Base-by-base conservation (phyloP, 192 early-diverging fungal species). In the Coemansia umbellata region DNA sequence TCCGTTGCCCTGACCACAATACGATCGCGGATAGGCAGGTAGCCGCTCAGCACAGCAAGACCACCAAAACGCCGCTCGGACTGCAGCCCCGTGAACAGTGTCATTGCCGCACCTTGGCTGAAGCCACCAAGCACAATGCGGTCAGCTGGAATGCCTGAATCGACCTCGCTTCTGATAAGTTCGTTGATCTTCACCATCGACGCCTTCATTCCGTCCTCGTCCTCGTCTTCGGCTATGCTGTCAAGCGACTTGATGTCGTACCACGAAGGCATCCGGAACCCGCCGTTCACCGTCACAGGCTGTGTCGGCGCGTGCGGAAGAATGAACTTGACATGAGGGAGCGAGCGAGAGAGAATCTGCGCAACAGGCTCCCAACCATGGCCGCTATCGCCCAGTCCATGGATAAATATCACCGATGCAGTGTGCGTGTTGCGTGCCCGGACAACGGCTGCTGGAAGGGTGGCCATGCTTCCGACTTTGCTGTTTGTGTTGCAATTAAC, bases 81-180 rank as follows among this genome's bases (percentile, higher is more conserved):
- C 24, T 86, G 85, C 54, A 95, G 62, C 4, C 78, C 83, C 8
- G 82, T 81, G 50, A 89, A 63, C 33, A 95, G 65, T 9, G 87
- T 47, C 75, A 93, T 79, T 0, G 87, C 93, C n/a, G 80, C 78
- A 35, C 87, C 92, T 69, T 98, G 96, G 18, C 92, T 94, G 55
- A 98, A 98, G 0, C 96, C 96, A 45, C 91, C 93, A 14, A 98
- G 37, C 31, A 97, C 84, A 39, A 98, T 98, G 14, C 91, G 81
- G 31, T 85, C 69, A 5, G 91, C 66, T 2, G 89, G 81, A 43
- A 92, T 94, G 4, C 90, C 86, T 17, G 75, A 41, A 14, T 88
- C 85, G 4, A 98, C 71, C 68, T 98, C 93, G 5, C 81, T 58
- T 11, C 80, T 61, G 14, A 95, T 81, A 18, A 88, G 59, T 37